A percentile compares a stretch with the other conserved stretches of the same genome.
These are phyloP conservation scores for Plasmodium yoelii DNA, from an alignment of 169 alveolate genomes.

Conservation along the genomic window DNA sequence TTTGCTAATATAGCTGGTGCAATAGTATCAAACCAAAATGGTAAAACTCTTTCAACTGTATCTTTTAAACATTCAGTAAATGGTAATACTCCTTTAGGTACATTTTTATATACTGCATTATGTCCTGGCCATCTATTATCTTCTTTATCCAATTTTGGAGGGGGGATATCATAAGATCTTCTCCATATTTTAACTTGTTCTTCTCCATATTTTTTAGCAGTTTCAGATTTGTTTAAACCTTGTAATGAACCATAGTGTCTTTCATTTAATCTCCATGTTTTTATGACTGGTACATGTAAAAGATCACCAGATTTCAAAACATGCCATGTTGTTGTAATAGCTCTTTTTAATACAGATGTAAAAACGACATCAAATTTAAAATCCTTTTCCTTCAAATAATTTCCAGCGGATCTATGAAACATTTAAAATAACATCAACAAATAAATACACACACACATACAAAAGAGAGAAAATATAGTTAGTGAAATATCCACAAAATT, in stretches of 20 bases:
- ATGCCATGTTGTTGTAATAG: constrained; percentile 93
- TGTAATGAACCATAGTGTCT: constrained; percentile 98
- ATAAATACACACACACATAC: neutral
- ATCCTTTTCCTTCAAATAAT: constrained; percentile 89
- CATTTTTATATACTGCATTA: constrained; percentile 88
- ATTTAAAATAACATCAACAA: neutral
- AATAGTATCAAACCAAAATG: constrained; percentile 95
- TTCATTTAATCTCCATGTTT: constrained; percentile 96
- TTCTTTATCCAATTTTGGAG: constrained; percentile 94
- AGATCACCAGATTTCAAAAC: constrained; percentile 92
- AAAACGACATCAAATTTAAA: constrained; percentile 93
- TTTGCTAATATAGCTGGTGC: constrained; percentile 94
- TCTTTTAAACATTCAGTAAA: constrained; percentile 95
- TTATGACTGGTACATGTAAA: constrained; percentile 92
- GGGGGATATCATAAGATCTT: constrained; percentile 97
- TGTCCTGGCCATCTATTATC: constrained; percentile 94
- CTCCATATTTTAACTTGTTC: constrained; percentile 97
- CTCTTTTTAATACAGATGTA: constrained; percentile 97
- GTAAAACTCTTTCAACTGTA: constrained; percentile 95
- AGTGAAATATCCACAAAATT: too few relatives aligned
- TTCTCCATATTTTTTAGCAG: constrained; percentile 97
- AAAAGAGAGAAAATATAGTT: neutral
- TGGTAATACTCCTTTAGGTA: constrained; percentile 95
- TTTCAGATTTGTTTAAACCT: constrained; percentile 97
- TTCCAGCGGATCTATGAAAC: constrained; percentile 92